These are phyloP conservation scores for Solanum virginianum DNA, from an alignment of 257 asterid genomes.

Conservation along the genomic window DNA sequence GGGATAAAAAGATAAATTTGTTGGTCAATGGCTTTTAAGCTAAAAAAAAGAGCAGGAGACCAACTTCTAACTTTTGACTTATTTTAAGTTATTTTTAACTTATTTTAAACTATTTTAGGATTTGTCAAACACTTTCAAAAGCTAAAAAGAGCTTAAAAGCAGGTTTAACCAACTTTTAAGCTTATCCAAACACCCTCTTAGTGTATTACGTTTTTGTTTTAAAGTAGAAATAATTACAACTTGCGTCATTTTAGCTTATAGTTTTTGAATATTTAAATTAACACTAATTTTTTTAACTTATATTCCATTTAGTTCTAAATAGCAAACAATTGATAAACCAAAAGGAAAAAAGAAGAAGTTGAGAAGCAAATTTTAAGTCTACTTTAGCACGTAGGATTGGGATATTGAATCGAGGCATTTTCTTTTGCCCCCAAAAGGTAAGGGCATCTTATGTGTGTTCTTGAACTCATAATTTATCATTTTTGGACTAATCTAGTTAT, in stretches of 20 bases:
- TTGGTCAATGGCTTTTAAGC: too few relatives aligned
- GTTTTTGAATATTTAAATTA: background rate
- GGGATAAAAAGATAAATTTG: too few relatives aligned
- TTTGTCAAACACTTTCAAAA: too few relatives aligned
- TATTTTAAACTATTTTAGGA: too few relatives aligned
- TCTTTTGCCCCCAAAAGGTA: background rate
- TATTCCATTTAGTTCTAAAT: background rate
- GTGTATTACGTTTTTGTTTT: background rate
- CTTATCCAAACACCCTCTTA: background rate
- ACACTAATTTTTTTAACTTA: background rate
- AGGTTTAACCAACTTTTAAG: too few relatives aligned
- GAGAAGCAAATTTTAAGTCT: background rate
- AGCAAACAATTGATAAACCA: background rate
- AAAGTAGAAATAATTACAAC: background rate
- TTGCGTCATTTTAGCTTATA: background rate
- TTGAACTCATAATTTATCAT: background rate
- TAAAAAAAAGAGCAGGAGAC: too few relatives aligned
- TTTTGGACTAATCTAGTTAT: background rate
- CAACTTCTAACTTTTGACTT: too few relatives aligned
- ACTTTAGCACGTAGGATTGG: background rate
- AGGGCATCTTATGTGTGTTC: background rate
- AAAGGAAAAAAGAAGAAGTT: background rate
- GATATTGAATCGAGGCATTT: background rate
- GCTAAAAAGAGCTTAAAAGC: too few relatives aligned
- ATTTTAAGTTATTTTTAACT: too few relatives aligned